phyloP scores from a whole-genome alignment of 208 protist genomes.

The Ichthyophonus hoferi region DNA sequence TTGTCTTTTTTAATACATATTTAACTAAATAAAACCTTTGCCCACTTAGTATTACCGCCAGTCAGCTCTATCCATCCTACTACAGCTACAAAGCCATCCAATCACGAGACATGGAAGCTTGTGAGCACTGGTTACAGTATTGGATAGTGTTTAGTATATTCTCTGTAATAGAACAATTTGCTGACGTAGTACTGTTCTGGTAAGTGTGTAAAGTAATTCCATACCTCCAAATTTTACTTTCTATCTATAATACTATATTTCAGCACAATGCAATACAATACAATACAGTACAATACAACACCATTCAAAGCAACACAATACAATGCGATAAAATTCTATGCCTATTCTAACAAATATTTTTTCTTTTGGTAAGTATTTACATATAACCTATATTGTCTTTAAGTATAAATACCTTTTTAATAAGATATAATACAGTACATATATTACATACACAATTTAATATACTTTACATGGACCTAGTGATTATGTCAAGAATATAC shows the following conservation, averaged over 20 bases:
- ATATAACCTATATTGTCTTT: background rate
- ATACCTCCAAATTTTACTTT: background rate
- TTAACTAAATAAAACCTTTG: too few species aligned
- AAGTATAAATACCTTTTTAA: too few species aligned
- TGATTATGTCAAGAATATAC: too few species aligned
- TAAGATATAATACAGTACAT: too few species aligned
- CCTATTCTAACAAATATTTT: background rate
- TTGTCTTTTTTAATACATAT: too few species aligned
- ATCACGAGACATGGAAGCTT: background rate
- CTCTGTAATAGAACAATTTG: background rate
- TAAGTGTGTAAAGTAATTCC: background rate
- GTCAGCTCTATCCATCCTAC: background rate
- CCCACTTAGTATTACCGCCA: background rate
- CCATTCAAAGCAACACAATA: too few species aligned
- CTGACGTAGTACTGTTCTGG: background rate
- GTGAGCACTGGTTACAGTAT: background rate
- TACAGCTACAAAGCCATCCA: background rate
- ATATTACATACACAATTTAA: too few species aligned
- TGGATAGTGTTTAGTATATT: background rate
- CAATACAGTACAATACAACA: too few species aligned
- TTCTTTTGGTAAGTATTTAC: background rate
- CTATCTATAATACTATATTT: background rate
- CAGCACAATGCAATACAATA: too few species aligned
- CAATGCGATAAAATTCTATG: too few species aligned
- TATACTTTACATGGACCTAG: too few species aligned